Conservation (phyloP, 2,329 filamentous ascomycete species). For the Fusarium robinianum region DNA sequence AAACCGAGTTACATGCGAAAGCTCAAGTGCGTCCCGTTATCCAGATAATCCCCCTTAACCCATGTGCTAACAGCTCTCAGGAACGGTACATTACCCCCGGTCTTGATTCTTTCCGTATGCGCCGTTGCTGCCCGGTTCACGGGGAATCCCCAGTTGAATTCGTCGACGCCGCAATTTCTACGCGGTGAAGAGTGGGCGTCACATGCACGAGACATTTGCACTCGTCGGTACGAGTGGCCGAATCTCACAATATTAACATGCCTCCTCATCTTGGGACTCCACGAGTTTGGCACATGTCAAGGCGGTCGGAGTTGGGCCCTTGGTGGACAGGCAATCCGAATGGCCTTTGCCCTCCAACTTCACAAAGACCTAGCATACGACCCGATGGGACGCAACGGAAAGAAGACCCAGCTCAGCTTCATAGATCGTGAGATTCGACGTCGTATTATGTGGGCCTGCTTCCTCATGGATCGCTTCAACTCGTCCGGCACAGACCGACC, state of each 20-base stretch:
- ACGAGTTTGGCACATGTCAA: constrained; percentile 97
- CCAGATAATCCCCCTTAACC: neutral
- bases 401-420: constrained; percentile 74
- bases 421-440: constrained; percentile 91
- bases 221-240: constrained; percentile 87
- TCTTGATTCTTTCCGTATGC: constrained; percentile 90
- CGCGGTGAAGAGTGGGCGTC: constrained; percentile 91
- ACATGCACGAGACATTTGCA: constrained; percentile 83
- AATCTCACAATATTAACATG: constrained; percentile 96
- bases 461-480: constrained; percentile 96
- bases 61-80: constrained; percentile 32
- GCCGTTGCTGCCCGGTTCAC: constrained; percentile 96
- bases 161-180: constrained; percentile 74
- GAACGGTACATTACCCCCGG: constrained; percentile 73
- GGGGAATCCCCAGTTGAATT: constrained; percentile 78
- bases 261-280: constrained; percentile 82
- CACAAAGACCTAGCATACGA: constrained; percentile 90
- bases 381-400: constrained; percentile 65
- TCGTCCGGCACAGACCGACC: constrained; percentile 93
- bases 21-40: constrained; percentile 58
- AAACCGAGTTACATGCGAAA: constrained; percentile 97
- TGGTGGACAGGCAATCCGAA: constrained; percentile 90
- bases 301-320: constrained; percentile 95
- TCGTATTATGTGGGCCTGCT: constrained; percentile 97
- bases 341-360: constrained; percentile 94